Evolutionary conservation across 2,329 filamentous ascomycete genomes (phyloP).

Genomic region (Nemania serpens): DNA sequence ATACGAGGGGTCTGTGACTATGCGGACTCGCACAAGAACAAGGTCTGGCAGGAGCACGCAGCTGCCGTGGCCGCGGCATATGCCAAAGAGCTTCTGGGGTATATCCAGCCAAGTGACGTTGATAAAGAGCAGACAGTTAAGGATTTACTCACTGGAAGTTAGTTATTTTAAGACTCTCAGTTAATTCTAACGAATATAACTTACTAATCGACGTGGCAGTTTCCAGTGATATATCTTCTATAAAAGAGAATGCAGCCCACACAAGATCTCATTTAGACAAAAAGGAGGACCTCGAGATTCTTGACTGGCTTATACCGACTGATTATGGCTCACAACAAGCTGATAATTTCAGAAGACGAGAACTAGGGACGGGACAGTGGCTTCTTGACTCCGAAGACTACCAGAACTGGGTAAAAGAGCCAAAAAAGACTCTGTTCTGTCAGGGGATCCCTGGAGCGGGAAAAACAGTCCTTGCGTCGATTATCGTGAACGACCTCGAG

Average conservation of each 20-base stretch:
- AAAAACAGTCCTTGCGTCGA: slow-evolving; percentile 52
- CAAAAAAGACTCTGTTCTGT: slow-evolving; percentile 48
- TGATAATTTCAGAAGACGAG: slow-evolving; percentile 44
- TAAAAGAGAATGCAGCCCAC: background rate
- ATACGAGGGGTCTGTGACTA: slow-evolving; percentile 38
- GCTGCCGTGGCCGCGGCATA: slow-evolving; percentile 8
- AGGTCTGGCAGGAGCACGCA: slow-evolving; percentile 28
- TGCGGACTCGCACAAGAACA: slow-evolving; percentile 37
- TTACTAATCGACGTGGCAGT: slow-evolving; percentile 1
- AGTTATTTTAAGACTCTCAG: background rate
- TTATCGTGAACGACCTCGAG: slow-evolving; percentile 48
- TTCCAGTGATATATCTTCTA: background rate
- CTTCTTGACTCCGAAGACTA: slow-evolving; percentile 23
- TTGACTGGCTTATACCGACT: slow-evolving; percentile 47
- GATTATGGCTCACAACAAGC: slow-evolving; percentile 47
- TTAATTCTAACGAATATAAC: background rate
- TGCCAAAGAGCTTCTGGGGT: slow-evolving; percentile 12
- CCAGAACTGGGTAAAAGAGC: slow-evolving; percentile 14
- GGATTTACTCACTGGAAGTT: slow-evolving; percentile 1
- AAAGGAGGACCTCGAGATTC: slow-evolving; percentile 11
- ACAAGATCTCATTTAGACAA: slow-evolving; percentile 1
- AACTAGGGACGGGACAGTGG: slow-evolving; percentile 44
- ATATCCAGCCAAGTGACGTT: slow-evolving; percentile 9
- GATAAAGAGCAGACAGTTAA: background rate
- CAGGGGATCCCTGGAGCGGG: slow-evolving; percentile 54